phyloP scores from a whole-genome alignment of 495 filamentous ascomycete species.

The Penicillium diatomitis region DNA sequence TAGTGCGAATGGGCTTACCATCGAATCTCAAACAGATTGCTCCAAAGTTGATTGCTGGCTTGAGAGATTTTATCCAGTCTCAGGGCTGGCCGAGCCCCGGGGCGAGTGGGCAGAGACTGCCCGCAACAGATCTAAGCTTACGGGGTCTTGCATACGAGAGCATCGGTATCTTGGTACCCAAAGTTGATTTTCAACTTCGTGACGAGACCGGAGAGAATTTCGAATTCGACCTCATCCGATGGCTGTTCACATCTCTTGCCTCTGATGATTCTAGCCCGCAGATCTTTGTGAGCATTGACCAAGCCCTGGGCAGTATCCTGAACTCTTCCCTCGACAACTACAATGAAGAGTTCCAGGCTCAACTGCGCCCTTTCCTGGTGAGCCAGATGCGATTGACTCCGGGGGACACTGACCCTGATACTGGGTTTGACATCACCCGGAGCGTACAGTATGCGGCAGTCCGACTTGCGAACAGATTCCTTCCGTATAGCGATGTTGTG shows the following conservation, averaged over 20 bases:
- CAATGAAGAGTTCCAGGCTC: conserved; percentile 32
- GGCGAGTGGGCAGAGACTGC: conserved; percentile 33
- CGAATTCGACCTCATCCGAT: conserved; percentile 55
- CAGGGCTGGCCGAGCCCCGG: conserved; percentile 73
- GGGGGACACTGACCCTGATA: conserved; percentile 34
- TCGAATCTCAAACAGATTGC: conserved; percentile 54
- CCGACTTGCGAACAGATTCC: conserved; percentile 82
- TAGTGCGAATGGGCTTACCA: conserved; percentile 61
- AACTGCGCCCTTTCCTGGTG: conserved; percentile 53
- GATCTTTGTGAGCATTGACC: conserved; percentile 79
- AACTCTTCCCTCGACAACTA: conserved; percentile 44
- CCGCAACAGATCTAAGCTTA: conserved; percentile 53
- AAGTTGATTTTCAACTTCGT: conserved; percentile 29
- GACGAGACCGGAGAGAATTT: conserved; percentile 31
- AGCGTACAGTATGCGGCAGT: conserved; percentile 74
- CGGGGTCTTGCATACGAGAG: conserved; percentile 74
- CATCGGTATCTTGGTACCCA: conserved; percentile 67
- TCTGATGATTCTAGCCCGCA: conserved; percentile 67
- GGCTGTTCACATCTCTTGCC: conserved; percentile 73
- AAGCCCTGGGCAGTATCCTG: conserved; percentile 71
- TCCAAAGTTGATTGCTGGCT: conserved; percentile 56
- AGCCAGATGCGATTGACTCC: conserved; percentile 54
- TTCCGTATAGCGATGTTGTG: conserved; percentile 66
- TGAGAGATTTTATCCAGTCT: conserved; percentile 65
- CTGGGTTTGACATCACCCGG: conserved; percentile 40